Base-by-base conservation (phyloP, 306 rosid species). In the Cyclanthera cordifolia region DNA sequence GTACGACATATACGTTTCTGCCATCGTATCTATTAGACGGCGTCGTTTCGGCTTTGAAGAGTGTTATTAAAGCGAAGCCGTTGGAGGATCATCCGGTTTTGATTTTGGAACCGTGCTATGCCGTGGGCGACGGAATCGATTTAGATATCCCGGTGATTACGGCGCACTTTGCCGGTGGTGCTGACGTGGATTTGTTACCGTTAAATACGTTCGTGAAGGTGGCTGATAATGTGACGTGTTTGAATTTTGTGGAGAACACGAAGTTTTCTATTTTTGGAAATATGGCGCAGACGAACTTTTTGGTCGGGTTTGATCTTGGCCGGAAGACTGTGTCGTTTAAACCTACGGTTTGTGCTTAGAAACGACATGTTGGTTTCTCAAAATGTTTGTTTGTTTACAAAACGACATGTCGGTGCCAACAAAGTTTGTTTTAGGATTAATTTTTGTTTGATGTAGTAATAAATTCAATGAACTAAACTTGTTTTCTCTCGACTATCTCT, bases 281-380 rank as follows among this genome's bases (percentile, higher is more conserved):
- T 75, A 24, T 88, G 37, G 89, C 90, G 48, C 88, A 88, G 63
- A 59, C 70, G 20, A 79, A 86, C 73, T 81, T 84, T 50, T 28
- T 66, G 28, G 41, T 86, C 0, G 89, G 86, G 1, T 86, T 73
- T 54, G 88, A 88, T 25, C 81, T 81, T 8, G 67, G 70, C 3
- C 73, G 47, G 0, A 39, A 25, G 15, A 74, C 67, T 13, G 60
- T 84, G 19, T 82, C 83, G 1, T 86, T 88, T 58, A 60, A 66
- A 76, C 82, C 80, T 0, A 27, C 61, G 8, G 82, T 79, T n/a
- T 89, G 90, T 63, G 55, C 79, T 48, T 27, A 28, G 2, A 19
- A 3, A 52, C 15, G 2, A 52, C 53, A n/a, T 6, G 53, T n/a
- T 3, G 23, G 16, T n/a, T 49, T 19, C n/a, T 49, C 10, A 0